Evolutionary conservation across 768 basidiomycete species (phyloP).

Genomic region (Boletus tomentosulus): DNA sequence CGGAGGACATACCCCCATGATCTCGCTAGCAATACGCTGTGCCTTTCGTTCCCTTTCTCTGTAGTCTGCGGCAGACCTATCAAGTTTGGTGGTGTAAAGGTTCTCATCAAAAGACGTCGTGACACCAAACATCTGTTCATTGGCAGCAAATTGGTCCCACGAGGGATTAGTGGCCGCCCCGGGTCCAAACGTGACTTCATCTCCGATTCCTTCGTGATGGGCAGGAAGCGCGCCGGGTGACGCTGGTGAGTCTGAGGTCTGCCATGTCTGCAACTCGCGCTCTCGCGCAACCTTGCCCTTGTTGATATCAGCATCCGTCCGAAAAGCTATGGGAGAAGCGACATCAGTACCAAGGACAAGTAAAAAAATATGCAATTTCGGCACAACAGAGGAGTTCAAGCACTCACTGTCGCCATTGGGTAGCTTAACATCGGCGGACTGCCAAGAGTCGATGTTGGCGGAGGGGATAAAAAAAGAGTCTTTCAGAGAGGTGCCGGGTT

Average conservation of each 20-base stretch:
- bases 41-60: constrained; percentile 88
- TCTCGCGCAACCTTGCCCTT: constrained; percentile 53
- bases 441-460: constrained; percentile 69
- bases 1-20: constrained; percentile 62
- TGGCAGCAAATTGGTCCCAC: constrained; percentile 94
- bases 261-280: constrained; percentile 82
- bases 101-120: constrained; percentile 92
- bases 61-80: constrained; percentile 78
- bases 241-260: constrained; percentile 38
- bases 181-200: constrained; percentile 69
- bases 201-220: constrained; percentile 36
- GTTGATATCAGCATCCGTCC: constrained; percentile 78
- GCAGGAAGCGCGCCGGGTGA: constrained; percentile 22
- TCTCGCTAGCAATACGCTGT: constrained; percentile 85
- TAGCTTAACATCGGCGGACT: constrained; percentile 64
- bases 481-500: constrained; percentile 63
- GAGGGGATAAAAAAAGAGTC: constrained; percentile 67
- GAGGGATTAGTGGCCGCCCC: constrained; percentile 39
- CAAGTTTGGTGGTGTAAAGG: constrained; percentile 89
- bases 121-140: constrained; percentile 91
- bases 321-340: constrained; percentile 51
- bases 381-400: neutral
- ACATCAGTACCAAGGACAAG: constrained; percentile 11
- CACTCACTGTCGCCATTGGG: constrained; percentile 70
- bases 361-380: neutral